Percentiles rank a stretch among this genome's conserved stretches.
Conservation (phyloP, 2,329 filamentous ascomycete genomes). For the Pestalotiopsis sp. region DNA sequence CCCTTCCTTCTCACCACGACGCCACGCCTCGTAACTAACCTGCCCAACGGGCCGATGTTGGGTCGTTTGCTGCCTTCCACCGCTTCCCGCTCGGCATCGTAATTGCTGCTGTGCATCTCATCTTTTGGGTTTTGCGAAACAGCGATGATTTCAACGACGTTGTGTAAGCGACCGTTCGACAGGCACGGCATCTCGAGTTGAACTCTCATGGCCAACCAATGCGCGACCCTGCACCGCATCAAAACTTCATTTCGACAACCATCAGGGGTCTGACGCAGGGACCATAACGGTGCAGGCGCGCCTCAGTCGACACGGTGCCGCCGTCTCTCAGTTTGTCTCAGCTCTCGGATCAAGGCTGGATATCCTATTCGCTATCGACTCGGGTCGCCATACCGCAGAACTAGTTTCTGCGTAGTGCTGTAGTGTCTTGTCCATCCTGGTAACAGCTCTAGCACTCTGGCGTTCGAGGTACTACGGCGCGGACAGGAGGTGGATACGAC, state of each 20-base stretch:
- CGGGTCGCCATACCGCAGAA: neutral
- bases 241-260: neutral
- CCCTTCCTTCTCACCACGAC: neutral
- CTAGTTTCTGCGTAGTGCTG: no score
- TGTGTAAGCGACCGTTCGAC: neutral
- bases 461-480: neutral
- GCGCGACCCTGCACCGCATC: neutral
- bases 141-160: neutral
- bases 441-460: neutral
- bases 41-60: neutral
- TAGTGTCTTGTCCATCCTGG: no score
- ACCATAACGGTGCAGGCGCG: neutral
- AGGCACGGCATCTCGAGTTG: neutral
- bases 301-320: neutral
- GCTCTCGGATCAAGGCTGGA: neutral
- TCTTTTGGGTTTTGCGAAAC: neutral
- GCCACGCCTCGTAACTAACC: neutral
- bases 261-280: neutral
- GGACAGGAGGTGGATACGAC: neutral
- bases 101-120: neutral
- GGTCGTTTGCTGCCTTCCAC: neutral
- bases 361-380: neutral
- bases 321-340: neutral
- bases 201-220: neutral
- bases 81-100: neutral